Base-by-base conservation (phyloP, 352 stramenopile species). In the Phytophthora lateralis region DNA sequence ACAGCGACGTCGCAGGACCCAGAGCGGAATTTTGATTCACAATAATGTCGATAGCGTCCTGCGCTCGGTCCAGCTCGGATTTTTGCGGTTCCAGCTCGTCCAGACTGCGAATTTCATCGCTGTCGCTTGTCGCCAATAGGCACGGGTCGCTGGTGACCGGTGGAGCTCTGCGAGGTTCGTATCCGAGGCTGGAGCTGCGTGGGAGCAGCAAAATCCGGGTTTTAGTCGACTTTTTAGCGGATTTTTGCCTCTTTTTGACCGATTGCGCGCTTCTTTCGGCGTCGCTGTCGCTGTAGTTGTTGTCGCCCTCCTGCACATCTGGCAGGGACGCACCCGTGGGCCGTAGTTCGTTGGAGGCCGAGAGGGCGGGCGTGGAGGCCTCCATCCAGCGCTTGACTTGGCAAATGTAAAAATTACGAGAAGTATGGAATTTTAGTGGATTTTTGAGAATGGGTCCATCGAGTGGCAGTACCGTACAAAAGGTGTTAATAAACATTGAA, bases 131-230 rank as follows among this genome's bases (percentile, higher is more conserved):
- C 21, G 44, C 54, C 21, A 75, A 43, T 30, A 75, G 39, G 24
- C 66, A 71, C 8, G 70, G 70, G 35, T 78, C 61, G 39, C 58
- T 68, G n/a, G 39, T 42, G 6, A 21, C 51, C 41, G 48, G 38
- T 0, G 53, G 12, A 24, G 60, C 43, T 21, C 70, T 37, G 5
- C 47, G 46, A 0, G 56, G 56, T 39, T 58, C 60, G 27, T 54
- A 61, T 0, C 54, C 52, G 53, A 63, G 49, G 49, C 61, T 71
- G 30, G 41, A 61, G 5, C 43, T 54, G 41, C 58, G 55, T 12
- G 65, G 65, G 1, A 73, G 26, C 39, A 61, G 27, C 14, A 60
- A 53, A 27, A 63, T 56, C 20, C 14, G 49, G 11, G 32, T 47
- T 43, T 67, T 64, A 30, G 46, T 21, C 5, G 39, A 15, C 6